Base-by-base conservation (phyloP, 371 early-diverging fungal species). In the Ordospora colligata region DNA sequence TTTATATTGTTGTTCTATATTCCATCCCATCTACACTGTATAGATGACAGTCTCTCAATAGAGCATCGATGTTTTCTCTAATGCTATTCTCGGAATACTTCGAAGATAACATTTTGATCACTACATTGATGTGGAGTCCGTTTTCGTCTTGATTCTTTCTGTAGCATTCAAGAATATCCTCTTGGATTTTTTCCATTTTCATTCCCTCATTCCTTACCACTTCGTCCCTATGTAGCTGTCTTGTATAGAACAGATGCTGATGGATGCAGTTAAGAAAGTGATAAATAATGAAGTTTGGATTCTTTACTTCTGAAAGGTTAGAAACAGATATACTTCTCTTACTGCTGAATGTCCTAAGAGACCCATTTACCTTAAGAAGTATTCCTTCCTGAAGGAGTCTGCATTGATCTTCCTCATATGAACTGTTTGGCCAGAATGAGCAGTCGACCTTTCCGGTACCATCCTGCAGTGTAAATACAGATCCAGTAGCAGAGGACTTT, bases 111-210 rank as follows among this genome's bases (percentile, higher is more conserved):
- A 81, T 81, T 12, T 62, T 70, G 9, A 81, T 44, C 10, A 81
- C 76, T 9, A 76, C 53, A 19, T 79, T 74, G 14, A 76, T 21
- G 45, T 78, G 49, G 8, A 83, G 27, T 17, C 83, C 83, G 17
- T 76, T 66, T 11, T 73, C 73, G 21, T 68, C 69, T 32, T 81
- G 74, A 65, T 83, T 81, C 23, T 77, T 75, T 40, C 74, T 76
- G 42, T 67, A 69, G 46, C 70, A 54, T 37, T 76, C 51, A 8
- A 81, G 32, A 17, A 83, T 72, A 37, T 79, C 81, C 17, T 77
- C 74, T 14, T 80, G 62, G n/a, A 83, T 51, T 51, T 52, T 80
- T 5, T 44, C 40, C 23, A 67, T 25, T n/a, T 58, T 63, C 19
- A 32, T 44, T 11, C 32, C 44, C 5, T 25, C n/a, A n/a, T 49